These are phyloP conservation scores for Aspergillus phoenicis DNA, from an alignment of 2,329 filamentous ascomycete genomes.

Conservation along the genomic window DNA sequence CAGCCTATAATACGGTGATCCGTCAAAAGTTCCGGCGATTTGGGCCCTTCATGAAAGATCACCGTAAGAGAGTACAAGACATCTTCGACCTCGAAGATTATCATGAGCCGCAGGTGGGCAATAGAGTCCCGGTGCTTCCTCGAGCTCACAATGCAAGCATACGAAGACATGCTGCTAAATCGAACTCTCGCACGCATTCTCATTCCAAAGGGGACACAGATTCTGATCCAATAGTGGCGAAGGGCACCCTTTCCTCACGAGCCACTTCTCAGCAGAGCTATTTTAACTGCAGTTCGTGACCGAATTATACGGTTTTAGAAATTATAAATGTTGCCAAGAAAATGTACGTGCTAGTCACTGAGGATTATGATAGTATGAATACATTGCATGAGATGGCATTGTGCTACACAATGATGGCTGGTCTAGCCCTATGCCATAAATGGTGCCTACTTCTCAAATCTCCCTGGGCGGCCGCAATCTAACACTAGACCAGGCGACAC, in stretches of 20 bases:
- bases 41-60: not conserved
- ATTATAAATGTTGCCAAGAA: not conserved
- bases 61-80: not conserved
- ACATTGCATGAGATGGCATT: not conserved
- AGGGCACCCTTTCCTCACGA: not conserved
- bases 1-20: not conserved
- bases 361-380: not conserved
- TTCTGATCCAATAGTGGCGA: not conserved
- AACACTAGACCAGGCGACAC: not conserved
- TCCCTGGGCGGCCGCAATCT: not conserved
- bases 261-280: not conserved
- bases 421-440: not conserved
- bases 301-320: not conserved
- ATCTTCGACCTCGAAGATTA: conserved; percentile 1
- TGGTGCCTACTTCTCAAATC: not conserved
- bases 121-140: not conserved
- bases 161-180: not conserved
- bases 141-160: conserved; percentile 1
- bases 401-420: not conserved
- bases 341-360: not conserved
- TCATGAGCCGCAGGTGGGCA: not conserved
- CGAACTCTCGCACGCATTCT: not conserved
- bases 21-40: conserved; percentile 1
- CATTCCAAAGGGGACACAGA: not conserved
- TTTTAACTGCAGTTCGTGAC: not conserved